These are phyloP conservation scores for Sugiyamaella qingdaonensis DNA, from an alignment of 805 yeast species.

Conservation along the genomic window DNA sequence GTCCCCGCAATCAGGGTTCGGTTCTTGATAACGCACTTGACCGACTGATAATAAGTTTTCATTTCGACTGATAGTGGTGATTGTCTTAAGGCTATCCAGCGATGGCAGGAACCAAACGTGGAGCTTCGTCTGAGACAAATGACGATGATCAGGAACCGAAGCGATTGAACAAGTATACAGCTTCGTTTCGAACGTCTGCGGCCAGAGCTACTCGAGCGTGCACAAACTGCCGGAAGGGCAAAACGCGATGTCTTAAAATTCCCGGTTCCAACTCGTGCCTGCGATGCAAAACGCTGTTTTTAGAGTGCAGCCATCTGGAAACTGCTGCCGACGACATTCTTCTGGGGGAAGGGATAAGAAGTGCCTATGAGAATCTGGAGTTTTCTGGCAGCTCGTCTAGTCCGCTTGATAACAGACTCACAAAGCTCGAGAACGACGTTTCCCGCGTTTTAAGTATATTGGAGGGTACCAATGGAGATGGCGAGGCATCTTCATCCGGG, in stretches of 20 bases:
- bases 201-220: conserved; percentile 51
- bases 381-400: background rate
- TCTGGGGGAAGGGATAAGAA: conserved; percentile 2
- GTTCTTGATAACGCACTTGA: too few relatives aligned
- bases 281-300: conserved; percentile 52
- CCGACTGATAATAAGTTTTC: too few relatives aligned
- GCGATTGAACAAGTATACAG: background rate
- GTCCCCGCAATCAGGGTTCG: too few relatives aligned
- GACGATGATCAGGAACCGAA: background rate
- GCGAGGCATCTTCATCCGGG: background rate
- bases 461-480: conserved; percentile 5
- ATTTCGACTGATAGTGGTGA: too few relatives aligned
- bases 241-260: conserved; percentile 58
- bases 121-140: too few relatives aligned
- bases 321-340: conserved; percentile 3
- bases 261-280: conserved; percentile 48
- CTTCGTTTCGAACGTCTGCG: background rate
- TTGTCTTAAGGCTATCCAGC: too few relatives aligned
- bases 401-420: conserved; percentile 20
- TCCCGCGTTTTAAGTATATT: conserved; percentile 7
- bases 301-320: conserved; percentile 49
- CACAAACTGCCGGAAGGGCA: conserved; percentile 50
- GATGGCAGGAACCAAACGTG: too few relatives aligned
- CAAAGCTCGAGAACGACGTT: conserved; percentile 10
- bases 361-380: conserved; percentile 2